Percentiles rank a stretch among this genome's conserved stretches.
These are phyloP conservation scores for Ehretia macrophylla DNA, from an alignment of 257 asterid species.

Conservation along the genomic window DNA sequence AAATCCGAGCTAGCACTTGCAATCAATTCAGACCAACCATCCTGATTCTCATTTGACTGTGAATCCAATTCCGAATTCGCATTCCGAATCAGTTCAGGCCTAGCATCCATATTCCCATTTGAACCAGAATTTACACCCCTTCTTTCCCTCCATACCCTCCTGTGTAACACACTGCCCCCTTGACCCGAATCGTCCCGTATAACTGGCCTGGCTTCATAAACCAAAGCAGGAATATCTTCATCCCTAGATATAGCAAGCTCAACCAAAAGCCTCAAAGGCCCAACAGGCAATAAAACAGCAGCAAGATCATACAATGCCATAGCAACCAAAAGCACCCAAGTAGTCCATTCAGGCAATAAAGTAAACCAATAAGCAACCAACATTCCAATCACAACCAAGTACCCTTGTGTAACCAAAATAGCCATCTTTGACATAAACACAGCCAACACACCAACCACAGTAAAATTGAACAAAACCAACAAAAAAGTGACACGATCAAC, in stretches of 20 bases:
- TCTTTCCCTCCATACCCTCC: conserved; percentile 83
- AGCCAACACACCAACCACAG: conserved; percentile 76
- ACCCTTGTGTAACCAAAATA: conserved; percentile 59
- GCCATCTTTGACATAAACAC: conserved; percentile 71
- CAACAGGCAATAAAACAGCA: conserved; percentile 92
- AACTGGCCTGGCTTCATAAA: conserved; percentile 90
- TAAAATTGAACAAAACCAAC: conserved; percentile 65
- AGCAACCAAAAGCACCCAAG: conserved; percentile 92
- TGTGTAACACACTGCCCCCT: conserved; percentile 40
- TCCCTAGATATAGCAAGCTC: conserved; percentile 93
- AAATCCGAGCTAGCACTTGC: conserved; percentile 7
- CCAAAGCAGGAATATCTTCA: conserved; percentile 97
- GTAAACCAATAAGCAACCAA: conserved; percentile 73
- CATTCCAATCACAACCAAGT: conserved; percentile 58
- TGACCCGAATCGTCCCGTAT: conserved; percentile 26
- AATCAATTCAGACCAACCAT: background rate
- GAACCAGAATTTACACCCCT: conserved; percentile 20
- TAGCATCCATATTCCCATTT: conserved; percentile 14
- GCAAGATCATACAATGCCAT: conserved; percentile 97
- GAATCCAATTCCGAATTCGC: conserved; percentile 4
- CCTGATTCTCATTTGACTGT: background rate
- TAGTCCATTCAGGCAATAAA: conserved; percentile 80
- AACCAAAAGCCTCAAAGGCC: conserved; percentile 88
- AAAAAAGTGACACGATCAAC: conserved; percentile 65
- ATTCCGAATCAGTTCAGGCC: conserved; percentile 2